These are phyloP conservation scores for Xylariales sp. DNA, from an alignment of 2,329 filamentous ascomycete species.

Conservation along the genomic window DNA sequence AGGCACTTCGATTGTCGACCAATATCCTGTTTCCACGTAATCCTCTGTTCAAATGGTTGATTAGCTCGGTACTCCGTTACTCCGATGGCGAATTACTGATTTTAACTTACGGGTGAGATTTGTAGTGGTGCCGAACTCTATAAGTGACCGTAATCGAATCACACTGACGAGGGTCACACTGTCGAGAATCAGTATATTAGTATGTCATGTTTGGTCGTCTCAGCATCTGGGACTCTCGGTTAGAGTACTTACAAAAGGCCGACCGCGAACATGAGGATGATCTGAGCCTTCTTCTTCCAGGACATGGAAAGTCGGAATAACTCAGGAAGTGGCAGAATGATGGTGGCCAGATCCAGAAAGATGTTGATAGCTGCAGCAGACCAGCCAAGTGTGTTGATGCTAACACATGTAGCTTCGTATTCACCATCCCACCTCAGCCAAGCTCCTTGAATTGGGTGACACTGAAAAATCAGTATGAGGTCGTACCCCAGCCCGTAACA, in stretches of 20 bases:
- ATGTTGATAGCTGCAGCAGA: conserved; percentile 25
- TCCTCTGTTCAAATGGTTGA: conserved; percentile 20
- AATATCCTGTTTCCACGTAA: conserved; percentile 21
- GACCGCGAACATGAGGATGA: conserved; percentile 26
- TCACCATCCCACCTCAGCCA: conserved; percentile 26
- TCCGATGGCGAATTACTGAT: conserved; percentile 12
- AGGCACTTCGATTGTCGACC: conserved; percentile 26
- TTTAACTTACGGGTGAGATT: background rate
- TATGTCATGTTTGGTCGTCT: too few relatives aligned
- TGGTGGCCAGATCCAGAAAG: conserved; percentile 20
- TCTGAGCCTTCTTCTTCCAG: conserved; percentile 22
- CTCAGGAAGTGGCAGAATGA: conserved; percentile 24
- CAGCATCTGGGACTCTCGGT: conserved; percentile 20
- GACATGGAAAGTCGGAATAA: conserved; percentile 21
- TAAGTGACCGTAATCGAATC: background rate
- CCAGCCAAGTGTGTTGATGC: conserved; percentile 24
- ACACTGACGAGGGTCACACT: background rate
- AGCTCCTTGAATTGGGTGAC: conserved; percentile 21
- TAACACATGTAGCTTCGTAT: conserved; percentile 20
- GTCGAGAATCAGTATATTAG: background rate
- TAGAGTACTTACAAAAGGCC: conserved; percentile 24
- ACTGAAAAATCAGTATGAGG: conserved; percentile 13
- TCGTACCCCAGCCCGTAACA: background rate
- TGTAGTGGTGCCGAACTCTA: background rate
- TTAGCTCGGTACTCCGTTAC: conserved; percentile 17